Base-by-base conservation (phyloP, 1,139 yeast genomes). In the Torulaspora globosa region DNA sequence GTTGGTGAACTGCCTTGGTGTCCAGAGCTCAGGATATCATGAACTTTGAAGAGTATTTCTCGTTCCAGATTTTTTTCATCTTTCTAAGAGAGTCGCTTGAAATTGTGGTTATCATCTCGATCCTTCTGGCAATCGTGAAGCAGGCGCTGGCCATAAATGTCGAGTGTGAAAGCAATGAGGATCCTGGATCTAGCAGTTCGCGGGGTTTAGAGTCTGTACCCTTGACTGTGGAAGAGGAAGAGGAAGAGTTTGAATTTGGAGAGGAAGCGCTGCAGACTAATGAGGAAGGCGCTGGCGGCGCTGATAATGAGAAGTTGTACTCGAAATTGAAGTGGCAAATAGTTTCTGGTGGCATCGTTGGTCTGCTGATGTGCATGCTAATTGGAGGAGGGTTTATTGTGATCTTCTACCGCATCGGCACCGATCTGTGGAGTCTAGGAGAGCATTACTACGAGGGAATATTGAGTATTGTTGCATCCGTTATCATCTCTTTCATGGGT, bases 381-480 rank as follows among this genome's bases (percentile, higher is more conserved):
- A 72, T 90, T 51, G 97, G 97, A 54, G 81, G 85, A 63, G 84
- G 84, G 11, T 88, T 90, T 68, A 87, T 90, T 60, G 89, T 88
- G 56, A 80, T 85, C 12, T 90, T 86, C 67, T 89, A 90, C 62
- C 69, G 82, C 32, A 73, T 88, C 36, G 88, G 87, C 45, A 78
- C 80, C 29, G 94, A 90, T 72, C 70, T 89, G 53, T 90, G 97
- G 97, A 70, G 88, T 14, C 65, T 72, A 36, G 80, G 95, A 41
- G 97, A 90, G 66, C 96, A 90, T 64, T 75, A 89, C 50, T 90
- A 96, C 87, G 97, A 90, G 71, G 97, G 96, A 63, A 75, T 84
- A 30, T 80, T 90, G 61, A 83, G 89, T 64, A 70, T 89, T 28
- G 75, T 90, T 58, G 97, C 97, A 1, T 78, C 94, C 0, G 72